Percentiles rank a stretch among this genome's conserved stretches.
Evolutionary conservation across 192 early-diverging fungal species (phyloP).

Genomic region (Funneliformis geosporum): DNA sequence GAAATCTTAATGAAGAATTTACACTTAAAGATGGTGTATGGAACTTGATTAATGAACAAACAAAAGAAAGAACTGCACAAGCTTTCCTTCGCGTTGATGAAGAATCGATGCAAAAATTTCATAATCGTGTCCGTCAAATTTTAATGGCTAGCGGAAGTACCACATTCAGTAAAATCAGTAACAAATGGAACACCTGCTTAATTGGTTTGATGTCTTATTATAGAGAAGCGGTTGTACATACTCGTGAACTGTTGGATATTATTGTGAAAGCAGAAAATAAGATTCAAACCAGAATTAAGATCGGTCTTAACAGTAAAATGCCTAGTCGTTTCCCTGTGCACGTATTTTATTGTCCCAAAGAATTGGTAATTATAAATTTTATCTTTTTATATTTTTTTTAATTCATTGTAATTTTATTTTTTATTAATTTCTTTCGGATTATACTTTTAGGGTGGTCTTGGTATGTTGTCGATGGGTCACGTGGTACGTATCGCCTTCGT

Average conservation of each 20-base stretch:
- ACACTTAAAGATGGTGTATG: conserved; percentile 86
- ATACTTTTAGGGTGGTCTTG: conserved; percentile 89
- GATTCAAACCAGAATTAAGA: conserved; percentile 98
- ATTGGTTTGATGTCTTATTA: conserved; percentile 98
- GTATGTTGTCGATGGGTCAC: conserved; percentile 99
- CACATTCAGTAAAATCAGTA: conserved; percentile 97
- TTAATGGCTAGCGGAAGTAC: conserved; percentile 97
- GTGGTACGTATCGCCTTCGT: conserved; percentile 44
- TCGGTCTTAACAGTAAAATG: conserved; percentile 99
- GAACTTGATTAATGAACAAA: conserved; percentile 96
- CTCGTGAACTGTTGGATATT: conserved; percentile 93
- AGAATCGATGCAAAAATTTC: conserved; percentile 86
- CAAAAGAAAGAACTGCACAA: conserved; percentile 97
- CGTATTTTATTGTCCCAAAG: conserved; percentile 64
- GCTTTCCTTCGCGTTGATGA: conserved; percentile 97
- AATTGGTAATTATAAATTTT: background rate
- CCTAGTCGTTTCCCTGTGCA: conserved; percentile 95
- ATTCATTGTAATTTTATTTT: background rate
- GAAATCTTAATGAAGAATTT: conserved; percentile 84
- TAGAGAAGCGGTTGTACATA: conserved; percentile 97
- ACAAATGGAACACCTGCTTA: conserved; percentile 91
- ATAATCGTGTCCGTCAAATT: conserved; percentile 96
- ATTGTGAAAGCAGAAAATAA: conserved; percentile 98
- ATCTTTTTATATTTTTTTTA: background rate
- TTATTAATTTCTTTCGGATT: conserved; percentile 31